Evolutionary conservation across 352 stramenopile genomes (phyloP), one percentile per base, ranked within the genome.

Genomic region (Pythium coloratum): DNA sequence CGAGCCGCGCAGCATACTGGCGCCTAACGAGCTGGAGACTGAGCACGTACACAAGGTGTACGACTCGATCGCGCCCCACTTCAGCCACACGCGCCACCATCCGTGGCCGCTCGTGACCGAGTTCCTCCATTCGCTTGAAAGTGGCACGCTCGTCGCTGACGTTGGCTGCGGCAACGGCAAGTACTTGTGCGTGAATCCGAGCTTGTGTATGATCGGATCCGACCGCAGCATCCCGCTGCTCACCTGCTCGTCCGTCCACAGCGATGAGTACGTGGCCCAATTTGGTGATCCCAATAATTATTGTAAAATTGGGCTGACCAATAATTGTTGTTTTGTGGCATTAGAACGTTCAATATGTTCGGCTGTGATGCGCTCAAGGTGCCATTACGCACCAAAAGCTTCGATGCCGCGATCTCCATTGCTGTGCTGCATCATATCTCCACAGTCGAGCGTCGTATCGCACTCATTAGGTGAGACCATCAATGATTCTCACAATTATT

Each of bases 31-130:
- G 33, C 69, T 95, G 14, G 87, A 95, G 72, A 70, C 70, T 13
- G 79, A 95, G 70, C 84, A 95, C 59, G 85, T 95, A 50, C 87
- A 94, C 67, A 88, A 89, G 26, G 84, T 95, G 18, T 95, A 94
- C 76, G 85, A 94, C 71, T 77, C 78, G 62, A 95, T 95, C 62
- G 87, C 87, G 42, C 78, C 81, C 51, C 87, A 95, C 67, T 94
- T 94, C 59, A 93, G 80, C 64, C 87, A 92, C 64, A 94, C 85
- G n/a, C 78, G 87, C 33, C 87, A 95, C 56, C 76, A 88, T 44
- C 85, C 84, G 63, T 94, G 87, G 87, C 87, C 87, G 34, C 78
- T 90, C 59, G 87, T 95, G 38, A 82, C 72, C 3, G 49, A 70
- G n/a, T 94, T 94, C 56, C 62, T 95, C 5, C 33, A 66, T 0